phyloP scores from a whole-genome alignment of 1,139 yeast species.

The Tardiomyces blankii region DNA sequence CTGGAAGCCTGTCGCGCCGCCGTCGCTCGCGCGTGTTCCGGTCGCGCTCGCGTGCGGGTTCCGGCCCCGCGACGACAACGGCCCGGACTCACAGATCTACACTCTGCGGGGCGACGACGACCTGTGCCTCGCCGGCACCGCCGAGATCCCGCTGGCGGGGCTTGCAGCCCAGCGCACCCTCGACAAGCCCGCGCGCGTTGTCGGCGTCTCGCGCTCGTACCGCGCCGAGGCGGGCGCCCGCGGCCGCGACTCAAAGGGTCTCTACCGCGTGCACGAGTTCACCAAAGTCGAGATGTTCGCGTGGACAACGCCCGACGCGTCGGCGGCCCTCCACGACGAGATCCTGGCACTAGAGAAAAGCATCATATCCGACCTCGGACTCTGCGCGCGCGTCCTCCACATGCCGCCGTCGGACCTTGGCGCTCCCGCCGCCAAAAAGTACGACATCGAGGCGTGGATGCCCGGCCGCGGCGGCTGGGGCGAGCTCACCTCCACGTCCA shows the following conservation, averaged over 20 bases:
- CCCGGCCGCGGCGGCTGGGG: conserved; percentile 95
- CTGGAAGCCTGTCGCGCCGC: conserved; percentile 67
- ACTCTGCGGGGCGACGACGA: conserved; percentile 37
- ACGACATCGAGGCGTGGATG: conserved; percentile 97
- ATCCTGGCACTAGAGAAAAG: conserved; percentile 55
- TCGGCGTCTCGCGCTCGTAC: conserved; percentile 79
- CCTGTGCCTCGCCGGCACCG: conserved; percentile 80
- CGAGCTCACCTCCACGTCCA: conserved; percentile 82
- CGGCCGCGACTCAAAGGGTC: conserved; percentile 85
- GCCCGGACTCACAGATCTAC: conserved; percentile 72
- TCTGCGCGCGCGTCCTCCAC: conserved; percentile 69
- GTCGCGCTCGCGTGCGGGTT: conserved; percentile 87
- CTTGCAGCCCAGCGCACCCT: conserved; percentile 37
- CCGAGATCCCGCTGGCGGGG: conserved; percentile 91
- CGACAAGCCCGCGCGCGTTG: conserved; percentile 44
- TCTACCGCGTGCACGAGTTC: conserved; percentile 93
- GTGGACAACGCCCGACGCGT: conserved; percentile 39
- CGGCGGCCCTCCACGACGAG: conserved; percentile 45
- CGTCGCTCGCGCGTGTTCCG: conserved; percentile 72
- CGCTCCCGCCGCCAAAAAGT: conserved; percentile 84
- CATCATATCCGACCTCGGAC: conserved; percentile 55
- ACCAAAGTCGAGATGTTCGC: conserved; percentile 92
- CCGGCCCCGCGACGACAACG: conserved; percentile 81
- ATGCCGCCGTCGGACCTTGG: conserved; percentile 93
- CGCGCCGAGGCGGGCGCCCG: conserved; percentile 98